A percentile compares a stretch with the other conserved stretches of the same genome.
phyloP scores from a whole-genome alignment of 225 moss, liverwort and hornwort genomes.

The Neckera pumila region DNA sequence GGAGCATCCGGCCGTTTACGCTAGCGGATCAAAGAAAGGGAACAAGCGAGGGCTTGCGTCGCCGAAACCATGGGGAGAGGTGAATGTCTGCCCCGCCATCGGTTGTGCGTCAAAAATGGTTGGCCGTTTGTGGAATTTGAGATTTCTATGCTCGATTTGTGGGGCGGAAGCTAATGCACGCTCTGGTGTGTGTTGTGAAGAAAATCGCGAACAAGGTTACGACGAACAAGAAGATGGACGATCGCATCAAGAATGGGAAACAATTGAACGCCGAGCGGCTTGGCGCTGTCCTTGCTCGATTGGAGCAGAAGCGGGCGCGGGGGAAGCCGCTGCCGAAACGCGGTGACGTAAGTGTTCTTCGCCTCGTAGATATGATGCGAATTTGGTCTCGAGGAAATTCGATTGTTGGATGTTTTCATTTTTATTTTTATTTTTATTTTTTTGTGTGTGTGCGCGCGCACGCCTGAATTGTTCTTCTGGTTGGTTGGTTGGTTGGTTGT shows the following conservation, averaged over 20 bases:
- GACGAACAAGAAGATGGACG: background rate
- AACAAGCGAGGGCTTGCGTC: rapidly evolving
- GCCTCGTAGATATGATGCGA: background rate
- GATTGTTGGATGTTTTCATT: background rate
- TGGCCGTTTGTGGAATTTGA: background rate
- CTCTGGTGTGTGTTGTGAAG: background rate
- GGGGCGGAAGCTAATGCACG: background rate
- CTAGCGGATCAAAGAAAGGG: background rate
- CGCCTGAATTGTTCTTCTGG: background rate
- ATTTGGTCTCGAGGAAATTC: background rate
- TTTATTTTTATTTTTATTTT: background rate
- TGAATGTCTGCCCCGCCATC: background rate
- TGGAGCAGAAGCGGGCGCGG: background rate
- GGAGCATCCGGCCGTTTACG: background rate
- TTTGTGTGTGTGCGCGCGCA: too few relatives aligned
- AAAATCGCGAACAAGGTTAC: background rate
- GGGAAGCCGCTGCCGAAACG: background rate
- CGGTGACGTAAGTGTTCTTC: background rate
- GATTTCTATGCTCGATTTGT: background rate
- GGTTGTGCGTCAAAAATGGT: background rate
- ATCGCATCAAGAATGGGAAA: background rate
- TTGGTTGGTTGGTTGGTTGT: background rate
- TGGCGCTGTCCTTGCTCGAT: background rate
- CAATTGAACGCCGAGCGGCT: background rate
- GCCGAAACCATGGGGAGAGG: background rate